Conservation (phyloP, 2,329 filamentous ascomycete species). For the Colletotrichum cereale region DNA sequence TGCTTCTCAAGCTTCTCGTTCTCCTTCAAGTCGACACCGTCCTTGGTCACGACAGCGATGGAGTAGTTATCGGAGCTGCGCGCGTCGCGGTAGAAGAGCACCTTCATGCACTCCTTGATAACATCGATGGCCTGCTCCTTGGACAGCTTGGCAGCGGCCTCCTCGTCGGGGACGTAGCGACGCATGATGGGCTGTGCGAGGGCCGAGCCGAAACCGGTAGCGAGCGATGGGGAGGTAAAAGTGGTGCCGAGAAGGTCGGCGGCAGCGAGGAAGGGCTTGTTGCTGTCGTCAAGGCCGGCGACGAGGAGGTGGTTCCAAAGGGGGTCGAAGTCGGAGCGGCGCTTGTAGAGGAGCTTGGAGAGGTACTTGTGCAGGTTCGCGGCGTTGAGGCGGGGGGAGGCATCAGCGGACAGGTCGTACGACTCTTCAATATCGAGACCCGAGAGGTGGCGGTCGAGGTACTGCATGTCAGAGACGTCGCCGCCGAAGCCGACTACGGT, state of each 20-base stretch:
- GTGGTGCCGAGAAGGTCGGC: conserved; percentile 95
- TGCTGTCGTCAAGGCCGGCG: conserved; percentile 84
- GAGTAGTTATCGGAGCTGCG: conserved; percentile 92
- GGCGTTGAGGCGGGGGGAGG: conserved; percentile 76
- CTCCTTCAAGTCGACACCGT: conserved; percentile 87
- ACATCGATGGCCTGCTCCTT: conserved; percentile 84
- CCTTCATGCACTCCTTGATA: conserved; percentile 96
- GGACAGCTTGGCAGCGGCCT: conserved; percentile 76
- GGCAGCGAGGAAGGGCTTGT: conserved; percentile 88
- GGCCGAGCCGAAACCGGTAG: conserved; percentile 94
- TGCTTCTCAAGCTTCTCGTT: conserved; percentile 91
- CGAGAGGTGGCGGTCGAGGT: conserved; percentile 90
- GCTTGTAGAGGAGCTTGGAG: conserved; percentile 94
- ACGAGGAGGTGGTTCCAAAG: conserved; percentile 97
- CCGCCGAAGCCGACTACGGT: conserved; percentile 94
- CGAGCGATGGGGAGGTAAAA: conserved; percentile 87
- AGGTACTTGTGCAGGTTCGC: conserved; percentile 98
- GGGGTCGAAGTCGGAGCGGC: conserved; percentile 94
- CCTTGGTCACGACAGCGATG: conserved; percentile 89
- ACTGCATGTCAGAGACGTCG: conserved; percentile 99
- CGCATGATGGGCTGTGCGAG: conserved; percentile 94
- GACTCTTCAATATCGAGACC: conserved; percentile 90
- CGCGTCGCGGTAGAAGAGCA: conserved; percentile 96
- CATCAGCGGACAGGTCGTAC: conserved; percentile 69
- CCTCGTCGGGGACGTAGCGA: conserved; percentile 86